phyloP scores from a whole-genome alignment of 2,329 filamentous ascomycete genomes.

The Penicillium janthinellum region DNA sequence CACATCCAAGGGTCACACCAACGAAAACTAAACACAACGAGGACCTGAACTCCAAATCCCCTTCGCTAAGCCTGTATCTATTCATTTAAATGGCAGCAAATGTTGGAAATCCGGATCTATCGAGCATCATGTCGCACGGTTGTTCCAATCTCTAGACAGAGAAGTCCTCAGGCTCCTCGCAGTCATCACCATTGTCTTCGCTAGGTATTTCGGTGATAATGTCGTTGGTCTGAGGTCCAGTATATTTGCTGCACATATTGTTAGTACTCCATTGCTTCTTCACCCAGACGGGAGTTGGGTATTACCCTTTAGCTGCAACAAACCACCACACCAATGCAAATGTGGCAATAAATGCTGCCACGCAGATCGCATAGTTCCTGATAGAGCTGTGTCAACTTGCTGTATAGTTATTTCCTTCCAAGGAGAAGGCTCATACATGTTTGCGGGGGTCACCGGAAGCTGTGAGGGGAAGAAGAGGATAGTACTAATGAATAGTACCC shows the following conservation, averaged over 20 bases:
- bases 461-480: conserved; percentile 59
- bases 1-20: too few relatives aligned
- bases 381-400: not conserved
- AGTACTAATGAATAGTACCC: conserved; percentile 64
- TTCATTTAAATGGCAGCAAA: not conserved
- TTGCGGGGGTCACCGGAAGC: conserved; percentile 50
- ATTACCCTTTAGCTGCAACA: conserved; percentile 43
- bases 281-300: conserved; percentile 14
- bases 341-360: conserved; percentile 48
- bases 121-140: not conserved
- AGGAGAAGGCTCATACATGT: conserved; percentile 45
- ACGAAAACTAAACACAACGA: too few relatives aligned
- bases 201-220: conserved; percentile 41
- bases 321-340: conserved; percentile 57
- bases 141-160: not conserved
- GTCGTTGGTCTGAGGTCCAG: conserved; percentile 60
- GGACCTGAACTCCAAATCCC: not conserved
- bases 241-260: conserved; percentile 54
- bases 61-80: not conserved
- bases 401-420: not conserved
- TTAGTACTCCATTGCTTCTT: conserved; percentile 1
- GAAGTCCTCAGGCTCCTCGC: conserved; percentile 14
- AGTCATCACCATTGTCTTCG: conserved; percentile 31
- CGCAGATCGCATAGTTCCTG: conserved; percentile 54
- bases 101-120: not conserved